Conservation (phyloP, 306 rosid genomes). For the Ochetophila trinervis region DNA sequence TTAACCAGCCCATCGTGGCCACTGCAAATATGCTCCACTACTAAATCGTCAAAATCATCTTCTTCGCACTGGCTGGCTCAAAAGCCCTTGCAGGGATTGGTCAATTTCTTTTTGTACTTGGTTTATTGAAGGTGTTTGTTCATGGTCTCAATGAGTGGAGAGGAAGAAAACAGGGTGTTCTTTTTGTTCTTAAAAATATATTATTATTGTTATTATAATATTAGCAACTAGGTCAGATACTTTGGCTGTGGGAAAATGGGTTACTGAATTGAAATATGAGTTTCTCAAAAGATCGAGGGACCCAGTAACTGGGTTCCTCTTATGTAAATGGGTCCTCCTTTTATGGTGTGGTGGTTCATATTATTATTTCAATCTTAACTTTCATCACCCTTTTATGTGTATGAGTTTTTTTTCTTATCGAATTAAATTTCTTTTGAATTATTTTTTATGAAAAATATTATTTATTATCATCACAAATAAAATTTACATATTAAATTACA, state of each 20-base stretch:
- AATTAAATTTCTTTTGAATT: too few relatives aligned
- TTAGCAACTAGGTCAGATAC: not conserved
- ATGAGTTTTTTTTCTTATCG: not conserved
- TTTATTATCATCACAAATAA: too few relatives aligned
- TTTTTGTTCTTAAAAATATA: not conserved
- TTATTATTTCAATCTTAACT: not conserved
- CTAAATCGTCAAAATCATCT: conserved; percentile 21
- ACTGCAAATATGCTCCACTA: conserved; percentile 56
- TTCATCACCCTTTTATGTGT: too few relatives aligned
- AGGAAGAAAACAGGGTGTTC: conserved; percentile 2
- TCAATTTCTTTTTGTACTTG: conserved; percentile 15
- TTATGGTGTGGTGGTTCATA: not conserved
- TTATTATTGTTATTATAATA: not conserved
- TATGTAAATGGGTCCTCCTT: conserved; percentile 4
- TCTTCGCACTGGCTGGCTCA: not conserved
- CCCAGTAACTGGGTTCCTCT: conserved; percentile 3
- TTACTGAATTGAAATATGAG: not conserved
- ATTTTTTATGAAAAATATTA: not conserved
- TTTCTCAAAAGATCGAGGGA: not conserved
- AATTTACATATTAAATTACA: too few relatives aligned
- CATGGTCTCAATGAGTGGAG: conserved; percentile 19
- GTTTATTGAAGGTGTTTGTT: conserved; percentile 14
- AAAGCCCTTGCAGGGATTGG: not conserved
- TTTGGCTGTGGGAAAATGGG: not conserved
- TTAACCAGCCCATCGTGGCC: conserved; percentile 73